Evolutionary conservation across 495 filamentous ascomycete species (phyloP).

Genomic region (Podospora australis): DNA sequence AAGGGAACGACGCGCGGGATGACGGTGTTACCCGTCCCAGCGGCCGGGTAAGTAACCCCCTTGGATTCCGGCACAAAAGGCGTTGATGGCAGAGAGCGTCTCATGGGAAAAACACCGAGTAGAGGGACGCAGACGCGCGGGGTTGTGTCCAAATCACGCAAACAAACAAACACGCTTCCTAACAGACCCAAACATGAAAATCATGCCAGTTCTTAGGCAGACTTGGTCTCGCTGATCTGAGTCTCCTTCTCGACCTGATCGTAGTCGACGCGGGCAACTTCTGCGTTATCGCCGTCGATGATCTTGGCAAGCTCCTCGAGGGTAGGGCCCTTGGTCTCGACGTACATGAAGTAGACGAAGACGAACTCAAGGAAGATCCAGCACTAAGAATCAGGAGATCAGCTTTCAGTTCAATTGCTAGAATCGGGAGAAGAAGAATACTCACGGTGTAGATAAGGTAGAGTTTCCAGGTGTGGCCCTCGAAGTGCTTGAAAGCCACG

Average conservation of each 20-base stretch:
- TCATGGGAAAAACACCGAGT: background rate
- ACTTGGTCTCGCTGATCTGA: slow-evolving; percentile 22
- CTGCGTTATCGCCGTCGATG: slow-evolving; percentile 53
- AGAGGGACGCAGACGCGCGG: background rate
- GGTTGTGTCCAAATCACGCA: slow-evolving; percentile 4
- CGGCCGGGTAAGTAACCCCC: background rate
- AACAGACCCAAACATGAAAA: background rate
- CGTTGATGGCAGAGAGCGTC: background rate
- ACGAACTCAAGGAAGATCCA: slow-evolving; percentile 53
- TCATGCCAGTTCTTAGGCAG: slow-evolving; percentile 8
- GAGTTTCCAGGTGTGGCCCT: slow-evolving; percentile 47
- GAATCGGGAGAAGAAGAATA: background rate
- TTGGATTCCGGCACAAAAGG: background rate
- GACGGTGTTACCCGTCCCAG: background rate
- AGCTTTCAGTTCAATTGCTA: background rate
- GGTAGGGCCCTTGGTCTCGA: slow-evolving; percentile 58
- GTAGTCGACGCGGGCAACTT: slow-evolving; percentile 38
- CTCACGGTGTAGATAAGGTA: slow-evolving; percentile 56
- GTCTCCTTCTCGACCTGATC: slow-evolving; percentile 34
- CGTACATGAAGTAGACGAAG: slow-evolving; percentile 60
- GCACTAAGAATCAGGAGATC: slow-evolving; percentile 16
- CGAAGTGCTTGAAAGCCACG: slow-evolving; percentile 48
- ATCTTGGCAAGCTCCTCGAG: slow-evolving; percentile 59
- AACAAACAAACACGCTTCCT: background rate
- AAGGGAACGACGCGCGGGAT: too few species aligned